These are phyloP conservation scores for Austroboletus festivus DNA, from an alignment of 768 basidiomycete species.

Conservation along the genomic window DNA sequence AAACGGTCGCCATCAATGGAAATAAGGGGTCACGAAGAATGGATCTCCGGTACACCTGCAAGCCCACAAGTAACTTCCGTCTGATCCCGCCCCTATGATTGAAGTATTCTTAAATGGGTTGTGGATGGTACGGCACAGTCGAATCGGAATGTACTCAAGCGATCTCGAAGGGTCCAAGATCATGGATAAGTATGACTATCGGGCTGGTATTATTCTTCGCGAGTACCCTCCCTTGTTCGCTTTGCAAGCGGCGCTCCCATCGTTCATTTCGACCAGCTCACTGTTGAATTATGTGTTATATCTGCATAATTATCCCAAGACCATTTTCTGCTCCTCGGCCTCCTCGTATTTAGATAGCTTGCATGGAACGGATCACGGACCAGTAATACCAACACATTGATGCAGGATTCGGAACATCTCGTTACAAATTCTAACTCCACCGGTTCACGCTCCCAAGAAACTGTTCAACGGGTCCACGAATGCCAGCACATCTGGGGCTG, in stretches of 20 bases:
- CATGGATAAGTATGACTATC: too few relatives aligned
- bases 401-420: background rate
- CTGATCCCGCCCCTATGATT: background rate
- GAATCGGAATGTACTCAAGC: constrained; percentile 53
- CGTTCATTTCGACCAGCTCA: constrained; percentile 8
- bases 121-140: constrained; percentile 64
- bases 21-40: too few relatives aligned
- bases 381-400: background rate
- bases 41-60: constrained; percentile 58
- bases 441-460: constrained; percentile 18
- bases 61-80: constrained; percentile 51
- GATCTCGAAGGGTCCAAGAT: constrained; percentile 31
- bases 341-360: background rate
- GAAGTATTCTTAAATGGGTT: constrained; percentile 59
- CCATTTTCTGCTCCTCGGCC: background rate
- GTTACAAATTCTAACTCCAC: constrained; percentile 5
- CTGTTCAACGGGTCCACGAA: constrained; percentile 33
- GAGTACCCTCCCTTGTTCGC: background rate
- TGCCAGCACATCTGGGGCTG: constrained; percentile 51
- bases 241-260: background rate
- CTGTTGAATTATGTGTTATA: background rate
- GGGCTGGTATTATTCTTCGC: constrained; percentile 5
- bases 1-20: too few relatives aligned
- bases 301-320: background rate
- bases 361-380: background rate